These are phyloP conservation scores for Schoenoplectus tabernaemontani DNA, from an alignment of 202 grass and related monocot genomes.

Conservation along the genomic window DNA sequence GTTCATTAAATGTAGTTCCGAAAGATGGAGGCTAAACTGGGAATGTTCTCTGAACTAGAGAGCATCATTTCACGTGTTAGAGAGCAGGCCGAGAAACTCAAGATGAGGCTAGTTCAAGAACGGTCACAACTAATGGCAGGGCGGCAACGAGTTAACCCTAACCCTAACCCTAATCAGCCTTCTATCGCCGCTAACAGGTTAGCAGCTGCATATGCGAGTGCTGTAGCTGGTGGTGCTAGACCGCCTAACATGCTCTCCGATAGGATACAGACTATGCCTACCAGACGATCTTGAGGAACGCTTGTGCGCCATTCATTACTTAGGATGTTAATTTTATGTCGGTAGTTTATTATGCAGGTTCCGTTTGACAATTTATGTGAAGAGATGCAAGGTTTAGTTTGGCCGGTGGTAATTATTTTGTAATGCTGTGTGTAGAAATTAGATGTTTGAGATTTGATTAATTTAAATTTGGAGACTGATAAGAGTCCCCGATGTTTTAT, in stretches of 20 bases:
- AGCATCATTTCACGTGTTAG: conserved; percentile 52
- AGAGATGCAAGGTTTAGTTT: not conserved
- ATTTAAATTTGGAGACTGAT: not conserved
- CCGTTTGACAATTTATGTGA: not conserved
- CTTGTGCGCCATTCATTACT: not conserved
- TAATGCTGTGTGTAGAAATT: conserved; percentile 9
- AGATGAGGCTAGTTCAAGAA: conserved; percentile 72
- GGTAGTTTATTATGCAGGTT: too few relatives aligned
- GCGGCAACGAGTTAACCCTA: conserved; percentile 20
- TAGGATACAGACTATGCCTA: conserved; percentile 26
- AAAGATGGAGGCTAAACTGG: conserved; percentile 75
- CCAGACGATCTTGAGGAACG: conserved; percentile 23
- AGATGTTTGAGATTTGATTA: conserved; percentile 7
- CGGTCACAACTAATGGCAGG: conserved; percentile 77
- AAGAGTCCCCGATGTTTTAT: not conserved
- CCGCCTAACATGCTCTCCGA: conserved; percentile 25
- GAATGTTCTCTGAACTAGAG: conserved; percentile 68
- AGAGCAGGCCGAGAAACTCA: conserved; percentile 85
- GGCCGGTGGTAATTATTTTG: not conserved
- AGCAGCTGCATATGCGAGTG: conserved; percentile 61
- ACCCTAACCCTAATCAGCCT: conserved; percentile 42
- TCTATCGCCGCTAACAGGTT: conserved; percentile 45
- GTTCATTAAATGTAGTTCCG: conserved; percentile 48
- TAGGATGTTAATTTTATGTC: too few relatives aligned
- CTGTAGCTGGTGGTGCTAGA: conserved; percentile 35